Conservation (phyloP, 2,329 filamentous ascomycete genomes). For the Leptographium lundbergii region DNA sequence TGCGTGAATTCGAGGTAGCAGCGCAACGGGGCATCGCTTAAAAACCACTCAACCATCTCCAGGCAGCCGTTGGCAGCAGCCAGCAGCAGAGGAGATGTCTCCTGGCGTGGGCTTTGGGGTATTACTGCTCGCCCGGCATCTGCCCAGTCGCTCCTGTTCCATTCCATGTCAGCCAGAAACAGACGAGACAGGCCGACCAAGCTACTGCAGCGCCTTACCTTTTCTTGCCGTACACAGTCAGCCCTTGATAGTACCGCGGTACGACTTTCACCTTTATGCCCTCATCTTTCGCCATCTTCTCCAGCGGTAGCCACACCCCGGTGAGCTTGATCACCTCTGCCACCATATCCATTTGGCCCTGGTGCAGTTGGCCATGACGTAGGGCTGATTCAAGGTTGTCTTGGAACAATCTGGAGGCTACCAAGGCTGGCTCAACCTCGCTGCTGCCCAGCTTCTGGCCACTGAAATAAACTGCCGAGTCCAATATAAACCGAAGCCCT, state of each 20-base stretch:
- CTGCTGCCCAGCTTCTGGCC: constrained; percentile 12
- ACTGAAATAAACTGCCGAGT: constrained; percentile 29
- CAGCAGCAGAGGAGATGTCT: constrained; percentile 45
- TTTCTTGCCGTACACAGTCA: constrained; percentile 66
- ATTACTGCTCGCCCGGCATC: constrained; percentile 40
- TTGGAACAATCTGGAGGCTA: constrained; percentile 8
- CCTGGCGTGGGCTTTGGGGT: constrained; percentile 24
- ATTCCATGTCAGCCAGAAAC: neutral
- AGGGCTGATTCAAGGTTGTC: constrained; percentile 14
- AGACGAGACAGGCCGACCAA: too few species aligned
- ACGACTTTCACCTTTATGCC: constrained; percentile 51
- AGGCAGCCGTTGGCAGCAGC: constrained; percentile 46
- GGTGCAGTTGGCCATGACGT: constrained; percentile 31
- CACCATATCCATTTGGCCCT: constrained; percentile 43
- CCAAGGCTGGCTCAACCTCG: too few species aligned
- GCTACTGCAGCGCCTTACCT: constrained; percentile 18
- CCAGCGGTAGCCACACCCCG: constrained; percentile 57
- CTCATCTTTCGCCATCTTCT: constrained; percentile 51
- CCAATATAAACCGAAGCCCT: constrained; percentile 45
- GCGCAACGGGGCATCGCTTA: constrained; percentile 55
- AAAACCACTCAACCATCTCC: constrained; percentile 64
- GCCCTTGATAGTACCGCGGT: constrained; percentile 62
- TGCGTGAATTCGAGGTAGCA: constrained; percentile 55
- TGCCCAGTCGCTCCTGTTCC: constrained; percentile 53
- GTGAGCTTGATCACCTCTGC: constrained; percentile 51